These are phyloP conservation scores for Trichosporon sp. DNA, from an alignment of 1,284 basidiomycete species.

Conservation along the genomic window DNA sequence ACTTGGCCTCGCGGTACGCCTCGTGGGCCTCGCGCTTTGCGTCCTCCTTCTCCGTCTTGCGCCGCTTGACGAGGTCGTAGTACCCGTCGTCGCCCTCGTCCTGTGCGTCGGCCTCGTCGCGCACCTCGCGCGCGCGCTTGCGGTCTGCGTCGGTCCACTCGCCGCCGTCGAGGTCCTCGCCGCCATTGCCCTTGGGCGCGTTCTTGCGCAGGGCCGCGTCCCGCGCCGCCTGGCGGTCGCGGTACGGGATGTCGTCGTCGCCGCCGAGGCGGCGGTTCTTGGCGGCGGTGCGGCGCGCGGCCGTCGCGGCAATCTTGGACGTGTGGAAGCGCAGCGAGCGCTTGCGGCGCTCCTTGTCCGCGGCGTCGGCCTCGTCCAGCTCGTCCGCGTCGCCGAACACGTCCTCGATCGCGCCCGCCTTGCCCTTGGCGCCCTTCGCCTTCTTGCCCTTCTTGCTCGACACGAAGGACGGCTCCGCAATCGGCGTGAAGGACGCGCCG, in stretches of 20 bases:
- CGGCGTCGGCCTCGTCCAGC: conserved; percentile 65
- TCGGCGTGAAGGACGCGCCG: conserved; percentile 36
- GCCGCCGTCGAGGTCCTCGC: conserved; percentile 47
- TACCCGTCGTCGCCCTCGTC: conserved; percentile 62
- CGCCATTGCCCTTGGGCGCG: conserved; percentile 37
- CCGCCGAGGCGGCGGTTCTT: conserved; percentile 55
- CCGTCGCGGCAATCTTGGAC: conserved; percentile 73
- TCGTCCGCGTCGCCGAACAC: conserved; percentile 69
- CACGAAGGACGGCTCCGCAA: conserved; percentile 36
- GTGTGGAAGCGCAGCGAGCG: conserved; percentile 86
- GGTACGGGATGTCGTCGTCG: conserved; percentile 68
- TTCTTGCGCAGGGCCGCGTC: conserved; percentile 52
- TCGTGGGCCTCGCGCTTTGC: conserved; percentile 79
- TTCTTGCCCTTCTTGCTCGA: conserved; percentile 28
- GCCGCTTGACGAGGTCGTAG: conserved; percentile 77
- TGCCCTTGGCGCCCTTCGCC: conserved; percentile 24
- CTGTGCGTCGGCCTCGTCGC: conserved; percentile 53
- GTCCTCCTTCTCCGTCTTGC: conserved; percentile 66
- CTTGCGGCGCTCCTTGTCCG: conserved; percentile 74
- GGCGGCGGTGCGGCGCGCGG: conserved; percentile 66
- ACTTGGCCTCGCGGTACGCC: conserved; percentile 57
- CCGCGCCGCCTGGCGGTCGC: conserved; percentile 50
- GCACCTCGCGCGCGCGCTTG: conserved; percentile 50
- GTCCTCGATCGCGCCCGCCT: conserved; percentile 51
- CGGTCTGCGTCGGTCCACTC: conserved; percentile 54